Evolutionary conservation across 1,284 basidiomycete genomes (phyloP).

Genomic region (Caloboletus firmus): DNA sequence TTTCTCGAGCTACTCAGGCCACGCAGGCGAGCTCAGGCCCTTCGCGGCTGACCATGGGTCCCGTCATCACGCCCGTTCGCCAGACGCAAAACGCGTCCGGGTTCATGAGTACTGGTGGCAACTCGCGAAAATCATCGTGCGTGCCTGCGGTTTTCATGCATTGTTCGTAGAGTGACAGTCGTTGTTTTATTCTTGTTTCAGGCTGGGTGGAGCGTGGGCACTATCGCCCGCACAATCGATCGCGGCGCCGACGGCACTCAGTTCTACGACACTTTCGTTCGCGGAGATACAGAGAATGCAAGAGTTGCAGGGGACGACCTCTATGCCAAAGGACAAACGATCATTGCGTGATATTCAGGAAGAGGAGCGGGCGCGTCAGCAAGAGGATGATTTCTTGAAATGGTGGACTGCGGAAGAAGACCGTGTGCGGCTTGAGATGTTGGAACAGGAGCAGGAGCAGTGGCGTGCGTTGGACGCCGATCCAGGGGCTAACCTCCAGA

Average conservation of each 20-base stretch:
- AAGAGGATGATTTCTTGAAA: slow-evolving; percentile 76
- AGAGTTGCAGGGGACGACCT: slow-evolving; percentile 48
- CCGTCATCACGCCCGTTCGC: slow-evolving; percentile 57
- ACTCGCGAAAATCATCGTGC: slow-evolving; percentile 49
- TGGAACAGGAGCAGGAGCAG: not conserved
- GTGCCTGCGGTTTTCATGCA: slow-evolving; percentile 28
- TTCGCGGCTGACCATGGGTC: slow-evolving; percentile 46
- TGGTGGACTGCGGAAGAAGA: slow-evolving; percentile 88
- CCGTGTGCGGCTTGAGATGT: slow-evolving; percentile 40
- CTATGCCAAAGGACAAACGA: slow-evolving; percentile 50
- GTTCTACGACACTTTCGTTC: slow-evolving; percentile 56
- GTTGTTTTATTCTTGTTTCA: not conserved
- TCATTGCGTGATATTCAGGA: slow-evolving; percentile 80
- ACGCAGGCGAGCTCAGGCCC: slow-evolving; percentile 17
- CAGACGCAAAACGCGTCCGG: slow-evolving; percentile 37
- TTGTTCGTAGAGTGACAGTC: not conserved
- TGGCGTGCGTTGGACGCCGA: not conserved
- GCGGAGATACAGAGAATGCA: slow-evolving; percentile 83
- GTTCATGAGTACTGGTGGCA: slow-evolving; percentile 20
- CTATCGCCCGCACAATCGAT: slow-evolving; percentile 49
- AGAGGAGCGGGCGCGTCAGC: slow-evolving; percentile 72
- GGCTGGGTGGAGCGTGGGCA: slow-evolving; percentile 54
- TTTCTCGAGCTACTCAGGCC: not conserved
- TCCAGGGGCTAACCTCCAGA: not conserved
- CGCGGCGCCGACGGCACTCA: slow-evolving; percentile 37